A percentile compares a stretch with the other conserved stretches of the same genome.
Evolutionary conservation across 176 grass and related monocot species (phyloP).

Genomic region (Bolboschoenus planiculmis): DNA sequence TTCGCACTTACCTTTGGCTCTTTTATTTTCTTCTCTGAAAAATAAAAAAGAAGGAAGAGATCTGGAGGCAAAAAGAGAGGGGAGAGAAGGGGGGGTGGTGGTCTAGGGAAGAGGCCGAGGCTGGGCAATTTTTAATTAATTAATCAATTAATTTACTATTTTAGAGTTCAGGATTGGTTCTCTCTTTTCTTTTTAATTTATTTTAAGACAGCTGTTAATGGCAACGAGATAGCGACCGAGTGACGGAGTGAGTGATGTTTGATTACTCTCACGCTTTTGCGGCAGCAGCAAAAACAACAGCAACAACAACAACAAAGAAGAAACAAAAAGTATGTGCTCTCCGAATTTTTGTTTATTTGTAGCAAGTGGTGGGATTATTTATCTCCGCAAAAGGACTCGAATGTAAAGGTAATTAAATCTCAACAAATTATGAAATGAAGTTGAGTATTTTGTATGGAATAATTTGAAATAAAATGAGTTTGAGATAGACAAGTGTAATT

Average conservation of each 20-base stretch:
- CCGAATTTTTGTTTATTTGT: constrained; percentile 6
- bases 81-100: background rate
- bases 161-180: background rate
- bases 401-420: background rate
- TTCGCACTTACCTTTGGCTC: constrained; percentile 13
- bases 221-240: background rate
- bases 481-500: background rate
- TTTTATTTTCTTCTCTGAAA: background rate
- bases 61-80: background rate
- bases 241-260: constrained; percentile 8
- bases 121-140: background rate
- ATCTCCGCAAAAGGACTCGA: background rate
- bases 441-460: too few species aligned
- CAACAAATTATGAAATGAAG: too few species aligned
- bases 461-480: too few species aligned
- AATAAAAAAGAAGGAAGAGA: constrained; percentile 13
- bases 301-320: too few species aligned
- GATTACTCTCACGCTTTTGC: constrained; percentile 10
- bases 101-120: background rate
- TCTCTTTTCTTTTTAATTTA: too few species aligned
- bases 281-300: background rate
- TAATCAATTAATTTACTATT: background rate
- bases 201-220: constrained; percentile 18
- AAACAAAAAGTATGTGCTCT: background rate
- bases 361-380: background rate